phyloP scores from a whole-genome alignment of 352 stramenopile genomes.

The Pythium aristosporum region DNA sequence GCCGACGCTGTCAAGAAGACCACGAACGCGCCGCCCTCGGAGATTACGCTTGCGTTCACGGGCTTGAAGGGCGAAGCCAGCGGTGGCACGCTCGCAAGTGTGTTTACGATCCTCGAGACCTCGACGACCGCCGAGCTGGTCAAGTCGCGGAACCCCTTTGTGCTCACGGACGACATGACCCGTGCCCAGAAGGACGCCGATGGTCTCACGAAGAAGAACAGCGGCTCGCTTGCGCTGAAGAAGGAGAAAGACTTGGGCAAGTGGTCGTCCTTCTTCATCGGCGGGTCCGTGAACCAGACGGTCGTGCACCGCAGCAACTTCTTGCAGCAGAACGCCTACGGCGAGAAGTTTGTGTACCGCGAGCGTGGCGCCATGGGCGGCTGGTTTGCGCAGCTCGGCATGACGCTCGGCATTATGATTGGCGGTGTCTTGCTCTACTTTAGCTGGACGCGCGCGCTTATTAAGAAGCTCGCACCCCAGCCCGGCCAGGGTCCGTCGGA shows the following conservation, averaged over 20 bases:
- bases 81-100: constrained; percentile 55
- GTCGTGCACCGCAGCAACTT: constrained; percentile 78
- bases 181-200: constrained; percentile 33
- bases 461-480: constrained; percentile 66
- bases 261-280: constrained; percentile 78
- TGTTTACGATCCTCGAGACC: constrained; percentile 62
- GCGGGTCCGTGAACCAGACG: constrained; percentile 74
- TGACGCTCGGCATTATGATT: constrained; percentile 39
- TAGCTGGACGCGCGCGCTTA: constrained; percentile 51
- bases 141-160: constrained; percentile 48
- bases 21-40: constrained; percentile 34
- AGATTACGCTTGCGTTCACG: constrained; percentile 51
- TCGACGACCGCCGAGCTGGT: constrained; percentile 40
- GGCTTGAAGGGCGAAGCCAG: constrained; percentile 52
- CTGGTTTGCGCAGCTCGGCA: constrained; percentile 42
- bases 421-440: constrained; percentile 56
- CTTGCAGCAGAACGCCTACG: constrained; percentile 55
- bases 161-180: constrained; percentile 52
- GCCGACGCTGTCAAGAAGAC: constrained; percentile 63
- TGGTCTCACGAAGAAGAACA: constrained; percentile 40
- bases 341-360: constrained; percentile 58
- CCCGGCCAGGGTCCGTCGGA: constrained; percentile 83
- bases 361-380: constrained; percentile 56
- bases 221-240: constrained; percentile 34
- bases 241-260: constrained; percentile 70